Conservation (phyloP, 306 rosid species). For the Medicago ruthenica region DNA sequence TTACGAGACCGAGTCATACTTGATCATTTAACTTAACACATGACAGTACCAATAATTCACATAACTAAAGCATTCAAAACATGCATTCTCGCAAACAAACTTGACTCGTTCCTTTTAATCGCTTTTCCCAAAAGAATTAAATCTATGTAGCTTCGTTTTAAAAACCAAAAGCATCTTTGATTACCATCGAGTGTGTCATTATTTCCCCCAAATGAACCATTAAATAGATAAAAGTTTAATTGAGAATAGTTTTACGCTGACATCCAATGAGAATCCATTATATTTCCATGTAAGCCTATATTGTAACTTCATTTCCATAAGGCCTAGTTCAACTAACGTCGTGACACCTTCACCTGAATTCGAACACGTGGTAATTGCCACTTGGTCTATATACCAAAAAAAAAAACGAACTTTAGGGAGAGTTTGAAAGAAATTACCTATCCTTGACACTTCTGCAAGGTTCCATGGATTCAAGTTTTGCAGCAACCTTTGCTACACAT, state of each 20-base stretch:
- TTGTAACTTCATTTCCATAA: background rate
- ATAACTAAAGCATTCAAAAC: slow-evolving; percentile 15
- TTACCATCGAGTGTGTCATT: background rate
- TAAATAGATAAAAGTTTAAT: background rate
- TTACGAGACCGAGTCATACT: slow-evolving; percentile 6
- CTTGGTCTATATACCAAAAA: too few relatives aligned
- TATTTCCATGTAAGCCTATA: background rate
- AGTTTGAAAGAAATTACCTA: slow-evolving; percentile 52
- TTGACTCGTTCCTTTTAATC: background rate
- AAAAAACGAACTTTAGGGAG: too few relatives aligned
- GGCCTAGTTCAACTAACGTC: too few relatives aligned
- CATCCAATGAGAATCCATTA: background rate
- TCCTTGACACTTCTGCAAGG: slow-evolving; percentile 98
- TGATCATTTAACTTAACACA: slow-evolving; percentile 25
- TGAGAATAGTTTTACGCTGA: background rate
- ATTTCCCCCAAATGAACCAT: background rate
- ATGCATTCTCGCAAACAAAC: background rate
- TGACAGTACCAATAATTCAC: slow-evolving; percentile 23
- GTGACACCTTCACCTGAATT: too few relatives aligned
- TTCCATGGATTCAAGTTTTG: slow-evolving; percentile 97
- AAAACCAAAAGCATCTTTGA: background rate
- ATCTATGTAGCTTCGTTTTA: background rate
- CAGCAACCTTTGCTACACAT: slow-evolving; percentile 85
- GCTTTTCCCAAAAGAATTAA: background rate
- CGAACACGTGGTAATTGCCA: too few relatives aligned